phyloP scores from a whole-genome alignment of 2,329 filamentous ascomycete species.

The Apiospora koreana region DNA sequence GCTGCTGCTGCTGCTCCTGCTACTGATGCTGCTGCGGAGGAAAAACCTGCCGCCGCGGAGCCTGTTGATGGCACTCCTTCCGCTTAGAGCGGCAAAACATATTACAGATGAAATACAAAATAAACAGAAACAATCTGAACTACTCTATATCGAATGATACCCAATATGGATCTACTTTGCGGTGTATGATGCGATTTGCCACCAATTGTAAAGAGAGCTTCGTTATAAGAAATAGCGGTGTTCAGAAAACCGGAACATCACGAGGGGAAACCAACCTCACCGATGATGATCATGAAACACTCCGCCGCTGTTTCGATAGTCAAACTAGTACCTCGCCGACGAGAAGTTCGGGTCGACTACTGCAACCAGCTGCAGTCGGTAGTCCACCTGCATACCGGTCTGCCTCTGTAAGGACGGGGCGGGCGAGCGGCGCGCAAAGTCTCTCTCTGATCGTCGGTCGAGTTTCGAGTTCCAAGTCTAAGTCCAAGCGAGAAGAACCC shows the following conservation, averaged over 20 bases:
- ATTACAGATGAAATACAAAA: background rate
- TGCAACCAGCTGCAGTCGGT: background rate
- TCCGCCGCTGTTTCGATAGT: background rate
- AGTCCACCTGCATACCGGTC: too few species aligned
- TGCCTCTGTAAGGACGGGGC: too few species aligned
- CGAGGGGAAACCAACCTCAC: background rate
- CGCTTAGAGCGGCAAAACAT: background rate
- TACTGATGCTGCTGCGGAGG: background rate
- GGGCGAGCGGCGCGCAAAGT: too few species aligned
- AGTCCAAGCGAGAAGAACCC: too few species aligned
- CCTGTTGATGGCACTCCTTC: background rate
- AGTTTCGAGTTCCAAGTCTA: too few species aligned
- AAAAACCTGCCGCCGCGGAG: background rate
- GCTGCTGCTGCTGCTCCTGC: constrained; percentile 9
- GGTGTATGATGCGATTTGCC: background rate
- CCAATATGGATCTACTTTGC: background rate
- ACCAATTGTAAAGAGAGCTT: background rate
- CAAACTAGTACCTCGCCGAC: background rate
- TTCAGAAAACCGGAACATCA: background rate
- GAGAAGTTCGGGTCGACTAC: background rate
- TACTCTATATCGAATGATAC: background rate
- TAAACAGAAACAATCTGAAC: background rate
- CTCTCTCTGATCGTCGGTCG: too few species aligned
- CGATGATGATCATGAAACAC: background rate
- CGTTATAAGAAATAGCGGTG: background rate